Base-by-base conservation (phyloP, 2,329 filamentous ascomycete genomes). In the Ophiostoma montium region DNA sequence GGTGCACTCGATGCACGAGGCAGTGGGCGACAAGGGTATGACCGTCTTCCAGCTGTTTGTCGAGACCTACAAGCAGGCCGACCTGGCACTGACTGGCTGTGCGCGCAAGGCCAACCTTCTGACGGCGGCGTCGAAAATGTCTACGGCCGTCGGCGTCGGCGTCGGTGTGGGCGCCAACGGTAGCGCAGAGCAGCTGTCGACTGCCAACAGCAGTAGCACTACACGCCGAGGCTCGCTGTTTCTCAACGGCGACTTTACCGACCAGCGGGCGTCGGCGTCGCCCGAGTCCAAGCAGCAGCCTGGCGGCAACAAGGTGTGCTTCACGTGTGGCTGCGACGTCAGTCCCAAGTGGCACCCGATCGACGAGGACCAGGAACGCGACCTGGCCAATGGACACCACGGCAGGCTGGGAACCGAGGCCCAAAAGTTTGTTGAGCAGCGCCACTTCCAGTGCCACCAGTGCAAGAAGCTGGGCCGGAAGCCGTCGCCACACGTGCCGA, bases 41-140 rank as follows among this genome's bases (percentile, higher is more conserved):
- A 94, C 82, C 57, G 87, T 86, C 10, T 68, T 98, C 46, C 88
- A 95, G 62, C 72, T 94, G 23, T 98, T 85, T 62, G 86, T 84
- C 41, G 82, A 83, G 56, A 88, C 82, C 51, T 95, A 87, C 70
- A 98, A 98, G 65, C 90, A 96, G 65, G 90, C 92, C 9, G 92
- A 98, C 61, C 75, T 90, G 36, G 79, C 85, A 3, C 69, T 95
- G 57, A 95, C 89, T 2, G 92, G 92, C 27, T 95, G 90, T 16
- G 86, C 92, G 19, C 83, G 92, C 49, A 95, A 95, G 65, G 90
- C 92, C 19, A 92, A 86, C 52, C 74, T 92, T 38, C 76, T 82
- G 60, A 78, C 77, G 50, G 73, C 76, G 46, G 78, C 76, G 27
- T 75, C 76, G 12, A 86, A 82, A 61, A 66, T 65, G 33, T 12